Conservation (phyloP, 768 basidiomycete genomes). For the Sutorius australiensis region DNA sequence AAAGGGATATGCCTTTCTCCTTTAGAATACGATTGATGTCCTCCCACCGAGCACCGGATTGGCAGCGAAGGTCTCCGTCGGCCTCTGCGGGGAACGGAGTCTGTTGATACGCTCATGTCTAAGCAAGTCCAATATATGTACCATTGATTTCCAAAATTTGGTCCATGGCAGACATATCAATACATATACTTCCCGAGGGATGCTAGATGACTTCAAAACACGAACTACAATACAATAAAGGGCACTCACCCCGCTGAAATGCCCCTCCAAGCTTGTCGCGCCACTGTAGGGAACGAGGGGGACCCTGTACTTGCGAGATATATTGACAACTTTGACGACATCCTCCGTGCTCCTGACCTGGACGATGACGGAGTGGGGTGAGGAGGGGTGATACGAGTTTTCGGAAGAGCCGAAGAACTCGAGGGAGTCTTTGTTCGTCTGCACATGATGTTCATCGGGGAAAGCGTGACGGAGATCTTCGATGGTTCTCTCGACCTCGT, state of each 20-base stretch:
- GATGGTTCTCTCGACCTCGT: constrained; percentile 50
- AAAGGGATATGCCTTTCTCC: constrained; percentile 68
- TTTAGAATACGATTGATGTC: constrained; percentile 69
- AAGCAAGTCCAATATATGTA: constrained; percentile 26
- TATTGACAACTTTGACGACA: constrained; percentile 74
- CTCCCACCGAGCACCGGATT: constrained; percentile 76
- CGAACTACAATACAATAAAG: neutral
- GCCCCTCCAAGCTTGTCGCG: constrained; percentile 84
- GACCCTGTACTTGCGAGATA: constrained; percentile 67
- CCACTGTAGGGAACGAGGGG: constrained; percentile 83
- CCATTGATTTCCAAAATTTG: constrained; percentile 56
- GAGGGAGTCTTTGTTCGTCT: constrained; percentile 49
- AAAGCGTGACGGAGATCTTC: constrained; percentile 46
- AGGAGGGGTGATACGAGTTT: constrained; percentile 62
- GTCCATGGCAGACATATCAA: constrained; percentile 68
- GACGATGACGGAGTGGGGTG: constrained; percentile 55
- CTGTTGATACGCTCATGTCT: neutral
- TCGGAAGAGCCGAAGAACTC: constrained; percentile 61
- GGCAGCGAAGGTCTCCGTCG: constrained; percentile 73
- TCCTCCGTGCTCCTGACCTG: constrained; percentile 69
- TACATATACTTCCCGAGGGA: constrained; percentile 56
- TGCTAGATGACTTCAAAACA: constrained; percentile 24
- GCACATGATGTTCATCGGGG: constrained; percentile 44
- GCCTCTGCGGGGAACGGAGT: constrained; percentile 40
- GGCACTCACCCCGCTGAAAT: constrained; percentile 65